Evolutionary conservation across 2,329 filamentous ascomycete species (phyloP), one percentile per base, ranked within the genome.

Genomic region (Lachnellula occidentalis): DNA sequence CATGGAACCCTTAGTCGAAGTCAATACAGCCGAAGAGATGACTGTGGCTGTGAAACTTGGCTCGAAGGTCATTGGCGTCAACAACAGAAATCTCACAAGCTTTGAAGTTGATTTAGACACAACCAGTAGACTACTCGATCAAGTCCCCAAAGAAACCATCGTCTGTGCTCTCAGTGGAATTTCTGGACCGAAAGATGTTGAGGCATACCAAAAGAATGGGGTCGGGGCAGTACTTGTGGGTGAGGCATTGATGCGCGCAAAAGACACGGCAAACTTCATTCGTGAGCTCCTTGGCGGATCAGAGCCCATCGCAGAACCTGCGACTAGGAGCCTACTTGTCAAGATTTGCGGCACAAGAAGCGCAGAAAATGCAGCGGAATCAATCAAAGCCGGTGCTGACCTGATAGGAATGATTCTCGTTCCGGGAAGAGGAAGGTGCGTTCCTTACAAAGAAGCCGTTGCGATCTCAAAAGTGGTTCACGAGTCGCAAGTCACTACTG

Each of bases 1-100:
- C 17, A 99, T 99, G 94, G 95, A 99, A 73, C 94, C 94, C 34
- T 74, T 99, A 31, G 94, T 99, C 1, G 94, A 99, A 71, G 94
- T 99, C 27, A 95, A 99, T 68, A 99, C 88, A 42, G 84, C 86
- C 0, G 89, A 94, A 48, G 94, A 99, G 72, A 99, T 96, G 90
- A 79, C 86, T 39, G 85, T 85, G 54, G 94, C 95, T 7, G 84
- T 96, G 45, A 82, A 88, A 54, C 79, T 99, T 21, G 94, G 92
- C 11, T 82, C 94, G 21, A 87, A 92, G 72, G 92, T 90, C 37
- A 95, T 99, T 65, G 94, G 94, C 24, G 94, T 99, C 64, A 99
- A 99, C 74, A 99, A 99, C 75, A 86, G 94, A 53, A 95, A 99
- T 67, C 78, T 99, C 12, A 92, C 92, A 63, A 97, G 87, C 66